A percentile compares a stretch with the other conserved stretches of the same genome.
Evolutionary conservation across 2,329 filamentous ascomycete genomes (phyloP).

Genomic region (Scedosporium minutisporum): DNA sequence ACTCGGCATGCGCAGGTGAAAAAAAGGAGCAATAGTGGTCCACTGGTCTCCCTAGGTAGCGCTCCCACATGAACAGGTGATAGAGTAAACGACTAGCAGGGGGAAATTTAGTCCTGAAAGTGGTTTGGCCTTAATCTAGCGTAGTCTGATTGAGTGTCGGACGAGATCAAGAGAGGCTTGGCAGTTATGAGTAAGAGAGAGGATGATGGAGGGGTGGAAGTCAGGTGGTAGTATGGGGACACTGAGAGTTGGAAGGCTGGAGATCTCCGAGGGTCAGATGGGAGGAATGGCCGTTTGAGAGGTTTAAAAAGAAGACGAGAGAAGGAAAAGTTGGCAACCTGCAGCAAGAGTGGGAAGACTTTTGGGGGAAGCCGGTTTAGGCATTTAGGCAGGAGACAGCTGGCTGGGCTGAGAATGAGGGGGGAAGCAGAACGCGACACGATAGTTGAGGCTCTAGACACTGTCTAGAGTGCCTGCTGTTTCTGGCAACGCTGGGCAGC

Average conservation of each 20-base stretch:
- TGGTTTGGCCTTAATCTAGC: background rate
- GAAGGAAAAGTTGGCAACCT: background rate
- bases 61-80: background rate
- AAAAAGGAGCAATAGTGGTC: background rate
- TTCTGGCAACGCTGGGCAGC: background rate
- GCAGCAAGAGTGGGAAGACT: background rate
- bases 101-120: too few relatives aligned
- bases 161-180: background rate
- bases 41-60: background rate
- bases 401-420: background rate
- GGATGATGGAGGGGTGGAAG: background rate
- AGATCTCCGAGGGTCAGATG: background rate
- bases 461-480: background rate
- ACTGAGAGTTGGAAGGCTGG: background rate
- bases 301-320: background rate
- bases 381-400: background rate
- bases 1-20: background rate
- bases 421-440: background rate
- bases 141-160: background rate
- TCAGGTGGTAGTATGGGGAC: background rate
- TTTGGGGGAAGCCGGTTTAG: background rate
- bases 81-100: background rate
- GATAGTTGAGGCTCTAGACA: background rate
- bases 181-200: background rate
- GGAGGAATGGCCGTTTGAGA: background rate